Evolutionary conservation across 495 filamentous ascomycete genomes (phyloP).

Genomic region (Cercophora sp.): DNA sequence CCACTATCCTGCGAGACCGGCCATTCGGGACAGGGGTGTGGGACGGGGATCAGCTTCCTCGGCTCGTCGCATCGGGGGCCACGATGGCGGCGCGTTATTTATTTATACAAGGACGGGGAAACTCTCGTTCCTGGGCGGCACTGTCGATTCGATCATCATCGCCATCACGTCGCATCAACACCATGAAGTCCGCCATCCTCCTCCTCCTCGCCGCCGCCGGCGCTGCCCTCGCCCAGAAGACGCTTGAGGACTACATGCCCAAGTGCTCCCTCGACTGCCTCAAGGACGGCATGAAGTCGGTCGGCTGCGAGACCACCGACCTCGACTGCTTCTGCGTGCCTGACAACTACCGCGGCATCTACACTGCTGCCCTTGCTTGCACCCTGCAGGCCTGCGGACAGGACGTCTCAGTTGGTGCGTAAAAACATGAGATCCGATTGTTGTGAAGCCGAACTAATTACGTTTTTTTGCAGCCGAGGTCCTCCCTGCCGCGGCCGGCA

Average conservation of each 20-base stretch:
- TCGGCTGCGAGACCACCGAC: constrained; percentile 20
- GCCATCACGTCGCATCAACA: no score
- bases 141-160: no score
- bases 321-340: constrained; percentile 23
- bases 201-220: constrained; percentile 14
- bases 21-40: no score
- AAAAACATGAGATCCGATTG: no score
- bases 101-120: no score
- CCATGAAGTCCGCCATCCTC: constrained; percentile 18
- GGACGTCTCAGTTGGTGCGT: constrained; percentile 18
- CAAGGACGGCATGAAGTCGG: constrained; percentile 12
- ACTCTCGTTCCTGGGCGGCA: no score
- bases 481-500: constrained; percentile 18
- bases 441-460: no score
- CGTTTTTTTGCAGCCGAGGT: constrained; percentile 21
- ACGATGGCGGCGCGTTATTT: no score
- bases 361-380: constrained; percentile 19
- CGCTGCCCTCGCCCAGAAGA: constrained; percentile 4
- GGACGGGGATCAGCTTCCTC: no score
- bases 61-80: no score
- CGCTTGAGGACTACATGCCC: constrained; percentile 14
- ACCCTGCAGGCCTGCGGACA: constrained; percentile 19
- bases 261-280: constrained; percentile 26
- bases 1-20: no score
- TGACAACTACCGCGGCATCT: constrained; percentile 24